Percentiles rank a stretch among this genome's conserved stretches.
Evolutionary conservation across 495 filamentous ascomycete species (phyloP).

Genomic region (Podospora pseudopauciseta): DNA sequence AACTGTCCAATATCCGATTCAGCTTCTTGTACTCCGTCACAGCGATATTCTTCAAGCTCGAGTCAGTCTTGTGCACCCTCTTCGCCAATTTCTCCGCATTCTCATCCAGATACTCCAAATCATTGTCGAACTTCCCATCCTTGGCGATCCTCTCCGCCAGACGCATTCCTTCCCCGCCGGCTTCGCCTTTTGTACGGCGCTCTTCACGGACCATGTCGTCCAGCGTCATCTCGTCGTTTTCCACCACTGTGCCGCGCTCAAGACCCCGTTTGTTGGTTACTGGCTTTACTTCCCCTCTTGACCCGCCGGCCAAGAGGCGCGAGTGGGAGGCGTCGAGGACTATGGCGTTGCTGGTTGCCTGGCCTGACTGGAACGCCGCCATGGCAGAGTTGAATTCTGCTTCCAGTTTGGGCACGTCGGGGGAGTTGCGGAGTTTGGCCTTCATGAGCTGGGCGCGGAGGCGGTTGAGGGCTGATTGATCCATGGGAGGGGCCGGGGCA

Average conservation of each 20-base stretch:
- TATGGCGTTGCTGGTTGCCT: slow-evolving; percentile 61
- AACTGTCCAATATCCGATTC: slow-evolving; percentile 81
- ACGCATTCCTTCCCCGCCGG: slow-evolving; percentile 74
- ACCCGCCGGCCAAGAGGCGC: slow-evolving; percentile 70
- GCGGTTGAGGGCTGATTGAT: slow-evolving; percentile 79
- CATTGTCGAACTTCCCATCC: slow-evolving; percentile 86
- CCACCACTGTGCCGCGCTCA: slow-evolving; percentile 74
- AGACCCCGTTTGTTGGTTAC: slow-evolving; percentile 72
- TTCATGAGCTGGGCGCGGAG: slow-evolving; percentile 92
- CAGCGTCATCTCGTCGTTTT: slow-evolving; percentile 93
- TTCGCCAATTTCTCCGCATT: slow-evolving; percentile 90
- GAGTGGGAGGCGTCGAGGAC: slow-evolving; percentile 85
- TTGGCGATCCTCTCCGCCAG: slow-evolving; percentile 90
- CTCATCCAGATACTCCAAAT: slow-evolving; percentile 96
- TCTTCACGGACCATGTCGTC: slow-evolving; percentile 96
- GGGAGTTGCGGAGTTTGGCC: slow-evolving; percentile 73
- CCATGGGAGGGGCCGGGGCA: slow-evolving; percentile 49
- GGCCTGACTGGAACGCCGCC: slow-evolving; percentile 46
- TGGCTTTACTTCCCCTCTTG: slow-evolving; percentile 70
- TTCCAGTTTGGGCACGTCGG: slow-evolving; percentile 76
- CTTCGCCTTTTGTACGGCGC: slow-evolving; percentile 71
- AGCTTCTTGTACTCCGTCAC: slow-evolving; percentile 88
- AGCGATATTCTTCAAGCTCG: slow-evolving; percentile 83
- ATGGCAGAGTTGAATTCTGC: slow-evolving; percentile 75
- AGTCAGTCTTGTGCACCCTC: slow-evolving; percentile 80